A percentile compares a stretch with the other conserved stretches of the same genome.
These are phyloP conservation scores for Trichoderma simmonsii DNA, from an alignment of 2,329 filamentous ascomycete genomes.

Conservation along the genomic window DNA sequence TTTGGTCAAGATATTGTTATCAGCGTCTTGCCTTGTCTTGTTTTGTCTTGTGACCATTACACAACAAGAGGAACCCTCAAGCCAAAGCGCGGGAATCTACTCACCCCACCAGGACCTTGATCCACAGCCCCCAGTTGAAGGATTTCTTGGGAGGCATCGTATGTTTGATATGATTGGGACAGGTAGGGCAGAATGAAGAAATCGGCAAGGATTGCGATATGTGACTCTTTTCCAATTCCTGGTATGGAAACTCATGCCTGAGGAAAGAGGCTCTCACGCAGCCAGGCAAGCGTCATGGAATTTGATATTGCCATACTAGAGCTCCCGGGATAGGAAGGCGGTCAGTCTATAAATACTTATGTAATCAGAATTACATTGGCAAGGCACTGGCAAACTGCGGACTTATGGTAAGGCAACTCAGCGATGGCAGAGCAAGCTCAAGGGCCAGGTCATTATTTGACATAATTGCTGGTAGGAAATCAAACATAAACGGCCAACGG, in stretches of 20 bases:
- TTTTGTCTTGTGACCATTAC: constrained; percentile 1
- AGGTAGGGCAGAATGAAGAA: background rate
- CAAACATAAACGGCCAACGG: rapidly evolving
- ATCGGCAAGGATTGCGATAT: background rate
- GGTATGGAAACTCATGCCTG: background rate
- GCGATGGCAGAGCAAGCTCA: background rate
- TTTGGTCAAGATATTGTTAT: constrained; percentile 36
- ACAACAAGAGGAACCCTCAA: background rate
- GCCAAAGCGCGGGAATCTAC: constrained; percentile 31
- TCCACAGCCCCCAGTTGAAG: constrained; percentile 54
- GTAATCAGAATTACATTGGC: background rate
- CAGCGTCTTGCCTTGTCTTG: constrained; percentile 9
- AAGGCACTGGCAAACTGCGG: no score
- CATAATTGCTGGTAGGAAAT: background rate
- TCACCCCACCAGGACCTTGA: constrained; percentile 71
- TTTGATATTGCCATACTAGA: constrained; percentile 4
- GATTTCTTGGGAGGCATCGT: constrained; percentile 43
- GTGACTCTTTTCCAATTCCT: background rate
- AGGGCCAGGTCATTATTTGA: background rate
- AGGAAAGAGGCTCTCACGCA: background rate
- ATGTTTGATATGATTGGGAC: background rate
- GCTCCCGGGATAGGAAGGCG: background rate
- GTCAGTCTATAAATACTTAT: background rate
- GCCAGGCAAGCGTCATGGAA: constrained; percentile 13
- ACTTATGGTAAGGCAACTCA: background rate